Conservation (phyloP, 257 asterid genomes). For the Solanum medicagineum region DNA sequence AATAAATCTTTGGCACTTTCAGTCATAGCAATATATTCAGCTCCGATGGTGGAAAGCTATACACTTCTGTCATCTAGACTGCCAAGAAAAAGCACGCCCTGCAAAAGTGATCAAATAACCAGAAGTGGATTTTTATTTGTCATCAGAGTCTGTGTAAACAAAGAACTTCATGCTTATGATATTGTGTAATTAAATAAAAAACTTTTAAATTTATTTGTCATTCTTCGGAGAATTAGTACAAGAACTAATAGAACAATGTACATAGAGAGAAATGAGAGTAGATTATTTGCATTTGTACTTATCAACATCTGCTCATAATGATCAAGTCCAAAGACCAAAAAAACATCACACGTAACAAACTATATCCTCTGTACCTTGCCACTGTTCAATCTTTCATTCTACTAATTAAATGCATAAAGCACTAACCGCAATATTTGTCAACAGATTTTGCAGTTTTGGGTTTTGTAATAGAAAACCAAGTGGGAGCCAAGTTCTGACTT, state of each 20-base stretch:
- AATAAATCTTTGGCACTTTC: background rate
- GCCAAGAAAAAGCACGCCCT: background rate
- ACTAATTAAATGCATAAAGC: background rate
- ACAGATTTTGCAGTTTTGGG: constrained; percentile 29
- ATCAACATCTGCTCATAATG: background rate
- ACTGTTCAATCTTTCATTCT: background rate
- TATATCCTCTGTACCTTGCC: background rate
- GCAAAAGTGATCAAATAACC: background rate
- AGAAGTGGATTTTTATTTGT: background rate
- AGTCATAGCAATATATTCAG: background rate
- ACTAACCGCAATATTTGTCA: constrained; percentile 46
- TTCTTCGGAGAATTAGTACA: background rate
- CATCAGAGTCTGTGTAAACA: background rate
- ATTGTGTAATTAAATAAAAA: background rate
- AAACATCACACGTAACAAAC: background rate
- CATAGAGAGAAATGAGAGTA: background rate
- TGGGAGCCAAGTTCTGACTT: constrained; percentile 54
- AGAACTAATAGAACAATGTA: background rate
- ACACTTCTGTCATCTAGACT: background rate
- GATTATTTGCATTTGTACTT: background rate
- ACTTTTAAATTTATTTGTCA: background rate
- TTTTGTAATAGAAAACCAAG: constrained; percentile 64
- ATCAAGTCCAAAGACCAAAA: background rate
- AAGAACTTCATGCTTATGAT: background rate
- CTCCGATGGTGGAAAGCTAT: background rate